Evolutionary conservation across 148 eudicot species (phyloP).

Genomic region (Dianthus caryophyllus): DNA sequence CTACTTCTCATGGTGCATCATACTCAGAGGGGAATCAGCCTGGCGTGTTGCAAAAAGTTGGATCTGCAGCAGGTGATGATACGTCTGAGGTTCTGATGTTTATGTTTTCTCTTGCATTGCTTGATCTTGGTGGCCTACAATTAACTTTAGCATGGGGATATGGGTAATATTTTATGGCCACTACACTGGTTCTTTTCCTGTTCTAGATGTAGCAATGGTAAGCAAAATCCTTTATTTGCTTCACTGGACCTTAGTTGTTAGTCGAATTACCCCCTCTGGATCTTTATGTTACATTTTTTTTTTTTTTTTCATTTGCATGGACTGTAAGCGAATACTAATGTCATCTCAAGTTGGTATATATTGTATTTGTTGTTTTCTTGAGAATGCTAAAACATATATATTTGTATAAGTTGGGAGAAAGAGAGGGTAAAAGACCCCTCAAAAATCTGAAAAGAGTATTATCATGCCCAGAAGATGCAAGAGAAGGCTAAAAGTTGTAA

Average conservation of each 20-base stretch:
- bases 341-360: too few species aligned
- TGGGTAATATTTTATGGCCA: not conserved
- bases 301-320: too few species aligned
- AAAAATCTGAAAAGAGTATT: not conserved
- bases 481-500: not conserved
- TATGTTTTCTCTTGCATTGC: not conserved
- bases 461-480: not conserved
- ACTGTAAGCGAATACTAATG: too few species aligned
- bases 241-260: too few species aligned
- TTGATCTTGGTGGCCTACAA: not conserved
- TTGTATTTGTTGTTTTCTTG: too few species aligned
- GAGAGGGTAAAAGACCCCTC: not conserved
- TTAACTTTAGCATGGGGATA: not conserved
- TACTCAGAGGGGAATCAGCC: conserved; percentile 55
- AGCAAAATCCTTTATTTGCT: not conserved
- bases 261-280: too few species aligned
- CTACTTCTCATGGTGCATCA: conserved; percentile 39
- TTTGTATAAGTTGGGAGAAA: too few species aligned
- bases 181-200: not conserved
- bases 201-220: not conserved
- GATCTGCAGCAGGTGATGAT: conserved; percentile 78
- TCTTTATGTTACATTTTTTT: too few species aligned
- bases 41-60: conserved; percentile 81
- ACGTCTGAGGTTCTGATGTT: not conserved
- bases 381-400: too few species aligned